Base-by-base conservation (phyloP, 768 basidiomycete genomes). In the Trametes maxima region DNA sequence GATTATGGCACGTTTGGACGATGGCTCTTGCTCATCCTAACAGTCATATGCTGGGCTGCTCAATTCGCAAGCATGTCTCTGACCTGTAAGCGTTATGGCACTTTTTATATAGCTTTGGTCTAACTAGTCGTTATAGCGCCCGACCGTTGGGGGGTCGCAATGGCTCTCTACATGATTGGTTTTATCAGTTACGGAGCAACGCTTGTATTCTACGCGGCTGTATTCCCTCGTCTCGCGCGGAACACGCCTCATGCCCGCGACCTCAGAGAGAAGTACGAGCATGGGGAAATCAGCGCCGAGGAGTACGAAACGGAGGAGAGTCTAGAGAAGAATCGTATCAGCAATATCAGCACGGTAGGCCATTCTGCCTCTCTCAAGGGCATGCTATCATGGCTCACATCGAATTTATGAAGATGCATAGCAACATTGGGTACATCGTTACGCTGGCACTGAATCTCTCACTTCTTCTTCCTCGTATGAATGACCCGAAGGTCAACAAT, bases 131-230 rank as follows among this genome's bases (percentile, higher is more conserved):
- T 13, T 22, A 0, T 12, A 57, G 36, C 63, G 89, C 86, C 89
- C 1, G 79, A 79, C 24, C 80, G 85, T 16, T 94, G 92, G 92
- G 79, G 77, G n/a, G 75, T 81, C 2, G 88, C 87, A 0, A 93
- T 93, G 89, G 87, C 76, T 0, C 72, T 94, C 2, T 93, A 87
- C 71, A 90, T 94, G 80, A 74, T 90, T 28, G 86, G 89, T 8
- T 93, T 89, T 74, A 83, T 92, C 49, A 80, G 85, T 1, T 93
- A 91, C 62, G 90, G 90, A 0, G 90, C 90, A 3, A 90, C 90
- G 0, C 80, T 92, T 11, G 89, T 92, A 0, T 94, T 94, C 72
- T 94, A 87, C 65, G 83, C 87, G 0, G 91, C 90, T 0, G 66
- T 83, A 14, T 93, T 94, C 70, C 92, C 92, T 1, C 85, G 90